phyloP scores from a whole-genome alignment of 2,329 filamentous ascomycete genomes.

The Paraconiothyrium brasiliense region DNA sequence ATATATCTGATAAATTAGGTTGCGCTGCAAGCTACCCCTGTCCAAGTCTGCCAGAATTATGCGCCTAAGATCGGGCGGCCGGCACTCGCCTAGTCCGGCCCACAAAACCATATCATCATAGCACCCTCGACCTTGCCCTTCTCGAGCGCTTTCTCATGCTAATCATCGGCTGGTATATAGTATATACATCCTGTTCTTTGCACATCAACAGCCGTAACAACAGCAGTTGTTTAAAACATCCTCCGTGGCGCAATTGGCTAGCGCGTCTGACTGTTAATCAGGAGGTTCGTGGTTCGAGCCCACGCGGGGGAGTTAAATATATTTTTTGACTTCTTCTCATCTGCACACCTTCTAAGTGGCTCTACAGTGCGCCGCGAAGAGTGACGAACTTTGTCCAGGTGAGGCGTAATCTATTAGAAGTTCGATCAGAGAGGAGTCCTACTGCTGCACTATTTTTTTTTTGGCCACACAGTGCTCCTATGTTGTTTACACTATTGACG shows the following conservation, averaged over 20 bases:
- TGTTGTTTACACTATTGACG: no score
- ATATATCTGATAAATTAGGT: no score
- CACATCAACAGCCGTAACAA: background rate
- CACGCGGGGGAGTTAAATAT: constrained; percentile 21
- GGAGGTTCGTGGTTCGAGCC: constrained; percentile 27
- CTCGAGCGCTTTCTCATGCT: background rate
- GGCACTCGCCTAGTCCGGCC: background rate
- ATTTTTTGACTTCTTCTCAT: background rate
- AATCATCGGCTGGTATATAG: background rate
- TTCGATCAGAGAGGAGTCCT: no score
- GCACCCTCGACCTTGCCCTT: background rate
- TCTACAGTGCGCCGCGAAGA: background rate
- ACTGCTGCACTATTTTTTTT: no score
- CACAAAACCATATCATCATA: background rate
- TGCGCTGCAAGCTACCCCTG: background rate
- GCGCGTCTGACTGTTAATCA: constrained; percentile 67
- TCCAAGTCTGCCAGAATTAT: background rate
- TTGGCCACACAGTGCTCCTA: no score
- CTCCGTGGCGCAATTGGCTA: constrained; percentile 62
- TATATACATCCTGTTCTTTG: background rate
- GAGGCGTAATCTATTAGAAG: no score
- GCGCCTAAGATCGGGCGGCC: background rate
- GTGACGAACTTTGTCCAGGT: background rate
- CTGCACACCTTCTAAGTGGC: no score
- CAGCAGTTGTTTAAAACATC: constrained; percentile 25